phyloP scores from a whole-genome alignment of 2,329 filamentous ascomycete genomes.

The Trichoderma lentiforme region DNA sequence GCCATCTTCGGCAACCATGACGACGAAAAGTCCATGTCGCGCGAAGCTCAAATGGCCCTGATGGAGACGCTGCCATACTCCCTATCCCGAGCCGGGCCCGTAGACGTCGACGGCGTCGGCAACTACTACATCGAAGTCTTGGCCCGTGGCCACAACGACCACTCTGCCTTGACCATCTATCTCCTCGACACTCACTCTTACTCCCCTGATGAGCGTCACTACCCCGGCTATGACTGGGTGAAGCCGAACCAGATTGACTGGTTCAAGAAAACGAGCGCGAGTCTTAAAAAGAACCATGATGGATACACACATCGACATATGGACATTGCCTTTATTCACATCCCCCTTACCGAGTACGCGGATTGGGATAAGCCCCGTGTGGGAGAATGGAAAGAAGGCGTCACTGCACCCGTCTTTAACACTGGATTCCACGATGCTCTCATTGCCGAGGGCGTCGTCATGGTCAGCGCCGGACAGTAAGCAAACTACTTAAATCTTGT shows the following conservation, averaged over 20 bases:
- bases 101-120: constrained; percentile 81
- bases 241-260: constrained; percentile 92
- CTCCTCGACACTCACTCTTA: constrained; percentile 91
- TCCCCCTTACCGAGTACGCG: constrained; percentile 86
- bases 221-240: constrained; percentile 94
- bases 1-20: constrained; percentile 98
- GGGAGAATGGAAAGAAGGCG: constrained; percentile 75
- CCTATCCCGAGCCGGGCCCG: constrained; percentile 77
- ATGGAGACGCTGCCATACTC: constrained; percentile 87
- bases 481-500: constrained; percentile 26
- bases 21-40: constrained; percentile 79
- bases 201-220: constrained; percentile 82
- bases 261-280: constrained; percentile 77
- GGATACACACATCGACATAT: constrained; percentile 91
- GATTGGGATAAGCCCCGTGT: constrained; percentile 54
- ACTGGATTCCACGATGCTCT: constrained; percentile 90
- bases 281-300: constrained; percentile 71
- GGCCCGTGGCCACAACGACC: constrained; percentile 71
- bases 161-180: constrained; percentile 93
- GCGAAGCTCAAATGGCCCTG: constrained; percentile 77
- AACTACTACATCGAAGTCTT: constrained; percentile 94
- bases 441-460: constrained; percentile 77
- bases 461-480: constrained; percentile 89
- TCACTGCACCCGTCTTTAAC: constrained; percentile 87
- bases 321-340: constrained; percentile 96